Evolutionary conservation across 345 rosid genomes (phyloP).

Genomic region (Eucalyptus virginea): DNA sequence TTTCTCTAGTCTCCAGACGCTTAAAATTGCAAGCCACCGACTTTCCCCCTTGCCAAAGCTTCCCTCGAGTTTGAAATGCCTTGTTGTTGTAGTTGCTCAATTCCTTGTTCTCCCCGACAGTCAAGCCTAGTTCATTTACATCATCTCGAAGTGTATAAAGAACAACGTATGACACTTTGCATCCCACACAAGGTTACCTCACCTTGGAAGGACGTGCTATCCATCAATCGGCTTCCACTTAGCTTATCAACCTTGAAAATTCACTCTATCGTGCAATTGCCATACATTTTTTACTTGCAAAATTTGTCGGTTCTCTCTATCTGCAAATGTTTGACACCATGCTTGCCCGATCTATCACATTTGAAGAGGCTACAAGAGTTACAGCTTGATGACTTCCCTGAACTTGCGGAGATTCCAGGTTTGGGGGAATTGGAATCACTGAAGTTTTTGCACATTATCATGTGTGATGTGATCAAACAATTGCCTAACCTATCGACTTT

Average conservation of each 20-base stretch:
- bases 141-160: no score
- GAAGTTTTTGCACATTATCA: not conserved
- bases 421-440: not conserved
- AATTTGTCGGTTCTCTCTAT: not conserved
- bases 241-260: not conserved
- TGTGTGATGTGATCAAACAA: not conserved
- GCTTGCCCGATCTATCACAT: not conserved
- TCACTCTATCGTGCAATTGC: not conserved
- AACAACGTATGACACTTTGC: no score
- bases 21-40: not conserved
- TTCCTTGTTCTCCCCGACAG: fast-evolving
- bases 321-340: fast-evolving
- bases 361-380: not conserved
- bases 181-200: no score
- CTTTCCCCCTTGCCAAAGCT: not conserved
- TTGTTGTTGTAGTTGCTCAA: fast-evolving
- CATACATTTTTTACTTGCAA: not conserved
- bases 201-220: fast-evolving
- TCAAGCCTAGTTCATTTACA: not conserved
- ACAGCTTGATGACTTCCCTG: fast-evolving
- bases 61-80: not conserved
- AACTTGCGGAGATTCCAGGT: not conserved
- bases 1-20: not conserved
- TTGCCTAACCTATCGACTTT: not conserved
- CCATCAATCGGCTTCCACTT: not conserved